Conservation (phyloP, 306 rosid species). For the Potentilla sterilis region DNA sequence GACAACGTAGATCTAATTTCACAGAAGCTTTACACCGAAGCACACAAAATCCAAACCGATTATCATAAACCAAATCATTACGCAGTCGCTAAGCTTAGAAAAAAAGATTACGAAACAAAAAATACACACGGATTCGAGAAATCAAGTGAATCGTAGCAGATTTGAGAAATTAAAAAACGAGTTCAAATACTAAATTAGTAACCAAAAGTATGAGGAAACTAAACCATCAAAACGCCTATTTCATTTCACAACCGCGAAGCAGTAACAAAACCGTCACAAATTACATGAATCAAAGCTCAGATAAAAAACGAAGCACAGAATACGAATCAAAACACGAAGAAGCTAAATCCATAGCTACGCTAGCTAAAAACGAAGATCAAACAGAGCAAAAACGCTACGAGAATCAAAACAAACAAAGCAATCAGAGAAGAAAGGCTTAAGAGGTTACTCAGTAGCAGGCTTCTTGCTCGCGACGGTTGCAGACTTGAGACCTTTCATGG, state of each 20-base stretch:
- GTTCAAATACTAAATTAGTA: background rate
- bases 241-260: background rate
- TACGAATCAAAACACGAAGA: background rate
- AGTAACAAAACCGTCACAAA: background rate
- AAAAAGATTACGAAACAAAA: background rate
- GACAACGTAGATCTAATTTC: background rate
- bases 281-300: background rate
- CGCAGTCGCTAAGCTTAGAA: background rate
- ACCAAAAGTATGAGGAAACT: background rate
- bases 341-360: background rate
- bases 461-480: background rate
- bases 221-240: background rate
- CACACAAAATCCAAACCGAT: background rate
- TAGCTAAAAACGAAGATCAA: background rate
- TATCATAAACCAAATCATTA: background rate
- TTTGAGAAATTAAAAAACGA: background rate
- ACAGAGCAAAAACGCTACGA: background rate
- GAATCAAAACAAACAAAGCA: background rate
- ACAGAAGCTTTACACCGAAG: background rate
- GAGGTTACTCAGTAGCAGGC: background rate
- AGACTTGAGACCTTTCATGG: slow-evolving; percentile 6
- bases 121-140: background rate
- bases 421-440: background rate
- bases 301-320: background rate
- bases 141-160: background rate